Conservation (phyloP, 2,329 filamentous ascomycete genomes). For the Phymatotrichopsis omnivora region DNA sequence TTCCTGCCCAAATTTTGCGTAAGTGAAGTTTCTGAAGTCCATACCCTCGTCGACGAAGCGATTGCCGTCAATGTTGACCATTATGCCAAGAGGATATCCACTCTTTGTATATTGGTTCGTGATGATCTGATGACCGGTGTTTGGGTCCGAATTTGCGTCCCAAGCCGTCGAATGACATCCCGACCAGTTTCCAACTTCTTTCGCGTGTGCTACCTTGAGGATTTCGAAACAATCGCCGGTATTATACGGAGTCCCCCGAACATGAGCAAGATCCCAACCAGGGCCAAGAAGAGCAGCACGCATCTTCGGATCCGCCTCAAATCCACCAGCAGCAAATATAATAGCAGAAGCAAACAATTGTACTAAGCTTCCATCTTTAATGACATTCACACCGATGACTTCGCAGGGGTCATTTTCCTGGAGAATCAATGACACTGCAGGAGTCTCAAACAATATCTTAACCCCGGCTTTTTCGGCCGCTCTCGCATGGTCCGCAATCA, state of each 20-base stretch:
- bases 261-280: slow-evolving; percentile 52
- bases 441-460: slow-evolving; percentile 12
- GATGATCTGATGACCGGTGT: slow-evolving; percentile 47
- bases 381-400: too few species aligned
- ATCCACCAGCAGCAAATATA: slow-evolving; percentile 49
- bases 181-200: slow-evolving; percentile 49
- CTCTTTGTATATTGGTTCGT: slow-evolving; percentile 61
- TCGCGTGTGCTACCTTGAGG: slow-evolving; percentile 45
- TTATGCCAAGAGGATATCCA: slow-evolving; percentile 56
- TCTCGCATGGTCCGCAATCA: slow-evolving; percentile 43
- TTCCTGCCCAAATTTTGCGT: slow-evolving; percentile 53
- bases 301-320: slow-evolving; percentile 51
- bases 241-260: slow-evolving; percentile 56
- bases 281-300: slow-evolving; percentile 47
- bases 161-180: slow-evolving; percentile 56
- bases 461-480: slow-evolving; percentile 41
- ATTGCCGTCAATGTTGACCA: slow-evolving; percentile 49
- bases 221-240: slow-evolving; percentile 49
- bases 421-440: neutral
- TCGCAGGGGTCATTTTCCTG: neutral
- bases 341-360: slow-evolving; percentile 33
- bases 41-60: slow-evolving; percentile 58
- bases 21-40: slow-evolving; percentile 57
- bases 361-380: too few species aligned
- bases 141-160: slow-evolving; percentile 50